Evolutionary conservation across 1,284 basidiomycete species (phyloP).

Genomic region (Malassezia caprae): DNA sequence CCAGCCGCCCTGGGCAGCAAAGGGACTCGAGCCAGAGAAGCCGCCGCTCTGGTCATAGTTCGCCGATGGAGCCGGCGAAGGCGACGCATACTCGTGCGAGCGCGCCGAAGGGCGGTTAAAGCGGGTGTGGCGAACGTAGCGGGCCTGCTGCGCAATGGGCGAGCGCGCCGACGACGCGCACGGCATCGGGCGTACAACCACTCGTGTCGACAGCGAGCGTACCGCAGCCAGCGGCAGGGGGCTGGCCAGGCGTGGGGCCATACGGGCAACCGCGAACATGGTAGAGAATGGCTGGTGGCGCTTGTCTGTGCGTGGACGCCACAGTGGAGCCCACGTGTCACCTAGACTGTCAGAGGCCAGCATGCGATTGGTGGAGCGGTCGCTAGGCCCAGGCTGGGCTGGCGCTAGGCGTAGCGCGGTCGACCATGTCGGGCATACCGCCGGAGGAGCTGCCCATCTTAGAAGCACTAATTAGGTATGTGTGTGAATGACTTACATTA

Average conservation of each 20-base stretch:
- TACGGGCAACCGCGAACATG: constrained; percentile 6
- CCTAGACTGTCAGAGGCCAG: background rate
- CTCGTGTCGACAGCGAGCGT: constrained; percentile 1
- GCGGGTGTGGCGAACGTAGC: constrained; percentile 13
- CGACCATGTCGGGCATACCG: constrained; percentile 41
- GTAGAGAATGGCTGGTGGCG: background rate
- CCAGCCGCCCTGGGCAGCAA: constrained; percentile 29
- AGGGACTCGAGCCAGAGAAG: background rate
- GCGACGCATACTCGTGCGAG: background rate
- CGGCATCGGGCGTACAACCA: background rate
- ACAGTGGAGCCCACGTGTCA: background rate
- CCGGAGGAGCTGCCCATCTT: constrained; percentile 73
- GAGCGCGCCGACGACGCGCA: background rate
- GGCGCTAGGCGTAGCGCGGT: background rate
- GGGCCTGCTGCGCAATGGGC: constrained; percentile 12
- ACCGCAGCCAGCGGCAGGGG: background rate
- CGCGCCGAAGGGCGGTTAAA: constrained; percentile 8
- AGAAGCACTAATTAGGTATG: constrained; percentile 80
- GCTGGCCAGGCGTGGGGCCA: background rate
- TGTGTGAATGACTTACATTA: constrained; percentile 50
- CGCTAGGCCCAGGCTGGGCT: background rate
- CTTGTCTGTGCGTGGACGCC: background rate
- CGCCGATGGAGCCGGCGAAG: background rate
- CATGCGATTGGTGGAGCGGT: background rate
- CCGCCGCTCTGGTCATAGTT: background rate